Percentiles rank a stretch among this genome's conserved stretches.
phyloP scores from a whole-genome alignment of 768 basidiomycete species.

The Trametes elegans region DNA sequence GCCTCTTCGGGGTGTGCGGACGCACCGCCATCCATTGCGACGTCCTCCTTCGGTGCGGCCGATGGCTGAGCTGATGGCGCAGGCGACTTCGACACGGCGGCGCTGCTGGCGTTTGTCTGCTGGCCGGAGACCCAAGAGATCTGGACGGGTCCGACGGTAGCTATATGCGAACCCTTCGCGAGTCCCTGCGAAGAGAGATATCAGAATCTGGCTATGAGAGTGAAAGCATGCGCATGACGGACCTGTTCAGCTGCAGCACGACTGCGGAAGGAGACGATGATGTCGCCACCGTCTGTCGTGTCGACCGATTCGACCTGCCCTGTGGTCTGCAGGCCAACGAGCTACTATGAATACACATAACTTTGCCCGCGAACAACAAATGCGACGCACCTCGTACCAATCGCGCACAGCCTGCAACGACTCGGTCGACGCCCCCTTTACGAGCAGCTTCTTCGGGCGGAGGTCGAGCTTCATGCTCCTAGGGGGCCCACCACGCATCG shows the following conservation, averaged over 20 bases:
- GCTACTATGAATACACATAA: conserved; percentile 14
- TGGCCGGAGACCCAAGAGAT: conserved; percentile 61
- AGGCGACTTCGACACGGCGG: conserved; percentile 8
- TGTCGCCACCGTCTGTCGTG: conserved; percentile 49
- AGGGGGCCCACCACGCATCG: conserved; percentile 62
- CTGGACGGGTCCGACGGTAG: conserved; percentile 62
- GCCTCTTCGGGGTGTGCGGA: conserved; percentile 25
- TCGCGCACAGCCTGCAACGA: conserved; percentile 62
- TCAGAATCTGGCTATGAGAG: conserved; percentile 7
- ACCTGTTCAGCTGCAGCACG: conserved; percentile 79
- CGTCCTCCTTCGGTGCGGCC: conserved; percentile 22
- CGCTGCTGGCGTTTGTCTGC: conserved; percentile 2
- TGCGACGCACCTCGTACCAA: conserved; percentile 72
- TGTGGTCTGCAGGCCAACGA: conserved; percentile 44
- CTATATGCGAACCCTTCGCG: conserved; percentile 66
- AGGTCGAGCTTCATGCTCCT: conserved; percentile 91
- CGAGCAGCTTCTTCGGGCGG: conserved; percentile 73
- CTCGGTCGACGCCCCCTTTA: conserved; percentile 65
- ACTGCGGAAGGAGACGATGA: conserved; percentile 68
- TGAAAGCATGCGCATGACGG: conserved; percentile 16
- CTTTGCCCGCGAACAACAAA: background rate
- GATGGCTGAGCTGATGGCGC: conserved; percentile 11
- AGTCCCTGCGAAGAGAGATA: conserved; percentile 49
- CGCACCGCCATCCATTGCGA: conserved; percentile 23
- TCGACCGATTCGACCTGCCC: conserved; percentile 72